Evolutionary conservation across 1,284 basidiomycete genomes (phyloP).

Genomic region (Ceratobasidium sp.): DNA sequence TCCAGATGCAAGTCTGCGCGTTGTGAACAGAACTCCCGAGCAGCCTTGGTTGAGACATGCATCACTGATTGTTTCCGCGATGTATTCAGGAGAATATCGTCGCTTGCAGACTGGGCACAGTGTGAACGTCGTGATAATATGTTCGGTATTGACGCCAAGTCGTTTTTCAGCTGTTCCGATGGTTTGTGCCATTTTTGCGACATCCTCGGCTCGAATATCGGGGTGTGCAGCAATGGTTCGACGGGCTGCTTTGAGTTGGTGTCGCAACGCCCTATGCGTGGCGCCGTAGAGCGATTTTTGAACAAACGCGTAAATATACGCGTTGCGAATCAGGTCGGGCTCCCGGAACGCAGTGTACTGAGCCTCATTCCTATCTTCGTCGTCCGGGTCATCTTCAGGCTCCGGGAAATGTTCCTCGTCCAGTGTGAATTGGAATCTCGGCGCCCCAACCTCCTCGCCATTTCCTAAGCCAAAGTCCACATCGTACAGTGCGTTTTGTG

Average conservation of each 20-base stretch:
- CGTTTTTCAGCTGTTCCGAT: conserved; percentile 10
- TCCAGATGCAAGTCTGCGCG: conserved; percentile 5
- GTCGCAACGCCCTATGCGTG: conserved; percentile 9
- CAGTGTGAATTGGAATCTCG: not conserved
- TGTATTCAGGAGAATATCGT: conserved; percentile 1
- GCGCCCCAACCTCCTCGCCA: not conserved
- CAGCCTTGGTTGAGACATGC: not conserved
- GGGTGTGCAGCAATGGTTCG: conserved; percentile 2
- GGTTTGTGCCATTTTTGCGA: conserved; percentile 25
- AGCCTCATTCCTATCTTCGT: not conserved
- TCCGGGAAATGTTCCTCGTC: not conserved
- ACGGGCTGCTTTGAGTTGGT: conserved; percentile 18
- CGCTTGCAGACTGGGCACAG: conserved; percentile 11
- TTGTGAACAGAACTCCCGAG: not conserved
- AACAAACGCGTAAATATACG: conserved; percentile 28
- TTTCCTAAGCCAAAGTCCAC: conserved; percentile 14
- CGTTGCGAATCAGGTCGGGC: conserved; percentile 16
- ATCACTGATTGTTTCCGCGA: not conserved
- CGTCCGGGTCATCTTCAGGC: not conserved
- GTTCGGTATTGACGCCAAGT: not conserved
- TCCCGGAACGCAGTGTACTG: conserved; percentile 17
- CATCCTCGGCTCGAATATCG: not conserved
- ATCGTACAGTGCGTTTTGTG: not conserved
- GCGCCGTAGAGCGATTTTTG: conserved; percentile 22
- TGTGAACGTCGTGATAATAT: conserved; percentile 4